Base-by-base conservation (phyloP, 2,329 filamentous ascomycete genomes). In the Setomelanomma holmii region DNA sequence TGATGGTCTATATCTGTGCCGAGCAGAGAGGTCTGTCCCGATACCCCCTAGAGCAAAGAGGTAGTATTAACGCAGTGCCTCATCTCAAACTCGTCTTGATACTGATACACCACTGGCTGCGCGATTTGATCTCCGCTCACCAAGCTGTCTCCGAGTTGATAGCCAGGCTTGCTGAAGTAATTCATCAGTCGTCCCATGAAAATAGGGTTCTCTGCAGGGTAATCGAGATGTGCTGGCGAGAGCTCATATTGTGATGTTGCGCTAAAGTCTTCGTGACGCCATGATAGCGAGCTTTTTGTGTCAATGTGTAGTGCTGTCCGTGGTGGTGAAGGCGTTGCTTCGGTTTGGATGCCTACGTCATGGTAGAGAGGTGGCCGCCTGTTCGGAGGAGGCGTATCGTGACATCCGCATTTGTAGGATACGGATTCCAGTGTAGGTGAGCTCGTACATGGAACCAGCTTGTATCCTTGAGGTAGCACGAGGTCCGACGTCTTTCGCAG, bases 111-210 rank as follows among this genome's bases (percentile, higher is more conserved):
- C 1, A 43, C 33, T 35, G 52, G 47, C 47, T 57, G 27, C 19
- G 55, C 51, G 8, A 47, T 46, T n/a, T 59, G 53, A 49, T 71
- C 71, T 2, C 55, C 57, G 20, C 63, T 63, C 6, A 55, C 46
- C 19, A 74, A 40, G 23, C 71, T 66, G 46, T 72, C 68, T 0
- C 72, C 70, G 1, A 73, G 56, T 36, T 69, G 65, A 33, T 74
- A 74, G 3, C 66, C 66, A 0, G 69, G 69, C 19, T 66, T 69
- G 11, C 55, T 66, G 47, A 72, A 74, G 36, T 68, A 73, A 17
- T 64, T 64, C 24, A 70, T 55, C 68, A 70, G 69, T 16, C 66
- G 51, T 0, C 72, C 69, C 66, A 73, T 72, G 20, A 59, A 49
- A 1, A 72, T 57, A 0, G 68, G 67, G 38, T 63, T 64, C 1